Evolutionary conservation across 1,284 basidiomycete genomes (phyloP).

Genomic region (Erythrobasidium hasegawianum): DNA sequence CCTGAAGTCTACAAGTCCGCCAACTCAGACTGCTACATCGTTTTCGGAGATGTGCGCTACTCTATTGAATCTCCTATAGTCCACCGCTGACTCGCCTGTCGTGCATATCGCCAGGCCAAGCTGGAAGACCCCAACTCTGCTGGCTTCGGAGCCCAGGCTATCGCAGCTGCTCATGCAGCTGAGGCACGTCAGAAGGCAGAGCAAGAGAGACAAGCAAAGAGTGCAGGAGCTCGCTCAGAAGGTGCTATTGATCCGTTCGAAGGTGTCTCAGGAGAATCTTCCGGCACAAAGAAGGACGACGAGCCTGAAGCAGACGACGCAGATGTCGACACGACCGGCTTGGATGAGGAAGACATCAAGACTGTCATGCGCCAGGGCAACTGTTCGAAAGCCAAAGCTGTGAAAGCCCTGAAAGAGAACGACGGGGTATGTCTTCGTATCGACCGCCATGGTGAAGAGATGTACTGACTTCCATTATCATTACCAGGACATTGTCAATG

Average conservation of each 20-base stretch:
- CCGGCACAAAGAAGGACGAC: conserved; percentile 31
- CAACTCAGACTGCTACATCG: conserved; percentile 96
- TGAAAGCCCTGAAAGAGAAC: conserved; percentile 78
- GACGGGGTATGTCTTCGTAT: conserved; percentile 52
- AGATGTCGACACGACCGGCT: conserved; percentile 50
- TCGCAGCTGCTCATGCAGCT: conserved; percentile 36
- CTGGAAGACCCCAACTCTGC: conserved; percentile 30
- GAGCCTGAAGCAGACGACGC: conserved; percentile 50
- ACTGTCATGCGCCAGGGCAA: conserved; percentile 78
- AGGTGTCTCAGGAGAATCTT: conserved; percentile 58
- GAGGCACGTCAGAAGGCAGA: conserved; percentile 42
- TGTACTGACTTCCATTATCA: neutral
- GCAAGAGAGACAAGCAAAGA: conserved; percentile 61
- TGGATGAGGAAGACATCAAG: conserved; percentile 92
- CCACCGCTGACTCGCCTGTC: neutral
- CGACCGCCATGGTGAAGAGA: neutral
- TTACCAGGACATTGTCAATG: conserved; percentile 21
- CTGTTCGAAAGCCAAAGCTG: conserved; percentile 82
- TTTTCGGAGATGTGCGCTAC: conserved; percentile 81
- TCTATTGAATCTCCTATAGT: neutral
- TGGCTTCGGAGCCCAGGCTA: conserved; percentile 32
- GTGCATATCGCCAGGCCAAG: conserved; percentile 22
- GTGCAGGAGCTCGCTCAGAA: conserved; percentile 45
- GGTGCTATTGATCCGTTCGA: conserved; percentile 58
- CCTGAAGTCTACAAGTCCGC: conserved; percentile 98